Percentiles rank a stretch among this genome's conserved stretches.
These are phyloP conservation scores for Colletotrichum sublineola DNA, from an alignment of 2,329 filamentous ascomycete genomes.

Conservation along the genomic window DNA sequence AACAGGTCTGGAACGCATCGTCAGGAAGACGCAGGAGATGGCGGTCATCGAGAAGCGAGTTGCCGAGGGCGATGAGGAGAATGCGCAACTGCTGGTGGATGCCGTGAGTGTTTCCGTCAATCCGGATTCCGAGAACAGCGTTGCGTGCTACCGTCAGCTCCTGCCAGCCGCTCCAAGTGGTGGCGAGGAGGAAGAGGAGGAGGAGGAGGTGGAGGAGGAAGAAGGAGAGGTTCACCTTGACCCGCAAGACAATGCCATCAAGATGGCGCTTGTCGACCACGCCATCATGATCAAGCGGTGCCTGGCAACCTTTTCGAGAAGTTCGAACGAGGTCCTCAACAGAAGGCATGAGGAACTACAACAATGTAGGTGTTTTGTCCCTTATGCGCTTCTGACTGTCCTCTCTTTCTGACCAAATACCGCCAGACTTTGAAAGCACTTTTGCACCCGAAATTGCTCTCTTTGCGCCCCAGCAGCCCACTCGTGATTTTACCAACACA, in stretches of 20 bases:
- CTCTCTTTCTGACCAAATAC: slow-evolving; percentile 29
- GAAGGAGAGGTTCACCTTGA: slow-evolving; percentile 64
- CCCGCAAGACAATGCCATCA: slow-evolving; percentile 81
- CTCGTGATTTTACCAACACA: slow-evolving; percentile 58
- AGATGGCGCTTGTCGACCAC: slow-evolving; percentile 89
- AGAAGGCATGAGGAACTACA: slow-evolving; percentile 71
- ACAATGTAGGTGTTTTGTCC: slow-evolving; percentile 66
- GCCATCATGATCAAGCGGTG: slow-evolving; percentile 89
- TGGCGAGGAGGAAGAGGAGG: slow-evolving; percentile 43
- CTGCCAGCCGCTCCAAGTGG: slow-evolving; percentile 65
- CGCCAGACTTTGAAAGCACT: slow-evolving; percentile 69
- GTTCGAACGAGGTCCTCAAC: slow-evolving; percentile 70
- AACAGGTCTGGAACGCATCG: slow-evolving; percentile 90
- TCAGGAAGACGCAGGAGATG: slow-evolving; percentile 91
- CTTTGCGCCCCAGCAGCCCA: slow-evolving; percentile 66
- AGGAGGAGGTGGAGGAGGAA: slow-evolving; percentile 54
- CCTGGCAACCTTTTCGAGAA: slow-evolving; percentile 76
- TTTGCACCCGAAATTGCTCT: slow-evolving; percentile 76
- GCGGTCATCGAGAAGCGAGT: slow-evolving; percentile 80
- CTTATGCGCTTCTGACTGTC: too few relatives aligned
- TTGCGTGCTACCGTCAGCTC: slow-evolving; percentile 82
- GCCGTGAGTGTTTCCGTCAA: slow-evolving; percentile 84
- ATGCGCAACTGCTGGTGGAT: slow-evolving; percentile 78
- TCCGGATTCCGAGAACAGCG: slow-evolving; percentile 78
- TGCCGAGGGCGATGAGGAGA: slow-evolving; percentile 78